phyloP scores from a whole-genome alignment of 345 rosid genomes.

The Brassica cretica region DNA sequence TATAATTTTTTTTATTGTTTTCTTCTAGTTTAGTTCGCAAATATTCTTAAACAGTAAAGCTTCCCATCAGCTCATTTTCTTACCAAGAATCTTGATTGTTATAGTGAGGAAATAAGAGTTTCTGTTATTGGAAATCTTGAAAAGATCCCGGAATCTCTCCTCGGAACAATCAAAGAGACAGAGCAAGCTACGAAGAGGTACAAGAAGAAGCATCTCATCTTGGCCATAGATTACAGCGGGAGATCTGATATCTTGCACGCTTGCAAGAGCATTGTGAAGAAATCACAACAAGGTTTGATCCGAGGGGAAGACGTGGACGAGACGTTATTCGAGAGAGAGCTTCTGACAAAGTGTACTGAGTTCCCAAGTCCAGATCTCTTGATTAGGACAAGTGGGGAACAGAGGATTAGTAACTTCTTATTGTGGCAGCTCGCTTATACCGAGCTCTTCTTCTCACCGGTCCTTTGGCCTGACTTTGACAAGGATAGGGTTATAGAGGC shows the following conservation, averaged over 20 bases:
- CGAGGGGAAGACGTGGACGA: conserved; percentile 55
- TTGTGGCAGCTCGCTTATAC: conserved; percentile 79
- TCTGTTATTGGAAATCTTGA: conserved; percentile 60
- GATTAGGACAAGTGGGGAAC: conserved; percentile 79
- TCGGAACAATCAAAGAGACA: conserved; percentile 30
- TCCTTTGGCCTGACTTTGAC: conserved; percentile 79
- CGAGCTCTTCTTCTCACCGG: conserved; percentile 57
- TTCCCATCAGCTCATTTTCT: background rate
- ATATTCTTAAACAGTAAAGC: background rate
- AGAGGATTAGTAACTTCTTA: conserved; percentile 74
- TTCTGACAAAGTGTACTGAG: conserved; percentile 54
- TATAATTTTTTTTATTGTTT: background rate
- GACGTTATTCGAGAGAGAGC: conserved; percentile 53
- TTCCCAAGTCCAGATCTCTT: conserved; percentile 63
- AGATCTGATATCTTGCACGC: conserved; percentile 61
- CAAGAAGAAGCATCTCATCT: conserved; percentile 53
- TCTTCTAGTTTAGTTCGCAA: background rate
- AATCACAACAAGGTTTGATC: conserved; percentile 46
- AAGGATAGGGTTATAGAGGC: conserved; percentile 51
- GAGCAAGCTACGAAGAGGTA: conserved; percentile 53
- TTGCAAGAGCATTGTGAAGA: conserved; percentile 55
- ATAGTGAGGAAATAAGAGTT: conserved; percentile 52
- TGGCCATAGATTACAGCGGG: conserved; percentile 75
- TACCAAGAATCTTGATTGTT: background rate
- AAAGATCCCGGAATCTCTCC: conserved; percentile 49